Percentiles rank a stretch among this genome's conserved stretches.
phyloP scores from a whole-genome alignment of 345 rosid genomes.

The Hypericum perforatum region DNA sequence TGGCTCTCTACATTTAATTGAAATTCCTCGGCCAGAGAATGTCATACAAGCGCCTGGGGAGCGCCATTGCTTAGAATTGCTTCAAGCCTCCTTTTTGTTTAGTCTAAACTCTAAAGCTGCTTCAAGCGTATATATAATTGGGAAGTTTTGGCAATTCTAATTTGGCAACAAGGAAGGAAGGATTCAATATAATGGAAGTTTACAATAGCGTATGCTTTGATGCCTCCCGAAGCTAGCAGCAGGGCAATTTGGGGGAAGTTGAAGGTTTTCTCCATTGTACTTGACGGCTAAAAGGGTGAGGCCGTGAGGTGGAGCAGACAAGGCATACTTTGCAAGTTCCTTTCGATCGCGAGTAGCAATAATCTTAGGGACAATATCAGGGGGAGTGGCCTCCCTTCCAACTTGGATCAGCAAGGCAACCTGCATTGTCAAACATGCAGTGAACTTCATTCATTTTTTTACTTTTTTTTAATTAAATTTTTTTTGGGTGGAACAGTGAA shows the following conservation, averaged over 20 bases:
- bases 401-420: constrained; percentile 76
- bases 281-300: constrained; percentile 59
- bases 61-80: too few species aligned
- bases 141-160: too few species aligned
- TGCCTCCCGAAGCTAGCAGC: constrained; percentile 63
- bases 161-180: too few species aligned
- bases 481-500: too few species aligned
- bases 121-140: too few species aligned
- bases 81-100: too few species aligned
- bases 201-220: constrained; percentile 49
- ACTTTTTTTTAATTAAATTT: too few species aligned
- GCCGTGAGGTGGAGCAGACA: constrained; percentile 74
- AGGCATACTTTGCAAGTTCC: constrained; percentile 63
- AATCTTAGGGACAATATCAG: constrained; percentile 53
- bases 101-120: too few species aligned
- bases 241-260: constrained; percentile 53
- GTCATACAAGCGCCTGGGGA: too few species aligned
- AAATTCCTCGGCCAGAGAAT: too few species aligned
- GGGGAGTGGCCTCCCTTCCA: constrained; percentile 75
- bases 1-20: too few species aligned
- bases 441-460: too few species aligned
- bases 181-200: constrained; percentile 31
- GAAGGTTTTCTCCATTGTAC: constrained; percentile 52
- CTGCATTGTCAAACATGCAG: constrained; percentile 21
- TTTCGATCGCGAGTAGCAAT: constrained; percentile 55